Conservation (phyloP, 192 early-diverging fungal species). For the Linnemannia schmuckeri region DNA sequence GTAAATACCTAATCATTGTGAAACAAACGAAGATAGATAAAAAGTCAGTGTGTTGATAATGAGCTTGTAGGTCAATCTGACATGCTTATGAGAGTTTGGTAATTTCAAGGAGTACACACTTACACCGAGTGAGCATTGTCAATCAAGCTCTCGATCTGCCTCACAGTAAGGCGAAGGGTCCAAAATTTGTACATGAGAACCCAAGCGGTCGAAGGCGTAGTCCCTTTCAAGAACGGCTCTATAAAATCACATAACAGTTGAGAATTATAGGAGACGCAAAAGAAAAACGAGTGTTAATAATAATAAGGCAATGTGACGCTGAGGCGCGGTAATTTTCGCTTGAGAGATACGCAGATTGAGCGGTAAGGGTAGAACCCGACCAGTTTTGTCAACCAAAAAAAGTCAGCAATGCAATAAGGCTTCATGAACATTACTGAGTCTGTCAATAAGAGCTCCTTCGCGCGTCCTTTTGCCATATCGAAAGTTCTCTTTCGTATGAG, state of each 20-base stretch:
- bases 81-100: not conserved
- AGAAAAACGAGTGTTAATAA: conserved; percentile 32
- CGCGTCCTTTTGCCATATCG: not conserved
- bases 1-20: conserved; percentile 68
- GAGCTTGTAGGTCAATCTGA: not conserved
- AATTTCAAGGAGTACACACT: conserved; percentile 13
- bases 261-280: conserved; percentile 11
- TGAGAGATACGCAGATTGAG: not conserved
- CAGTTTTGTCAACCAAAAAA: not conserved
- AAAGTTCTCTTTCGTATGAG: not conserved
- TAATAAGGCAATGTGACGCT: conserved; percentile 7
- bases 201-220: conserved; percentile 84
- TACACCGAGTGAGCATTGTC: conserved; percentile 84
- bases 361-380: not conserved
- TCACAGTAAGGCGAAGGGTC: conserved; percentile 80
- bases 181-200: conserved; percentile 88
- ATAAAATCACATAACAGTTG: not conserved
- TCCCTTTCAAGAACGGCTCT: conserved; percentile 88
- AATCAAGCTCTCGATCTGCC: conserved; percentile 83
- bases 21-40: not conserved
- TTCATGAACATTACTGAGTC: conserved; percentile 49
- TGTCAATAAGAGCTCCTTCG: conserved; percentile 14
- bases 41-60: not conserved
- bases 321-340: not conserved
- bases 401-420: not conserved